These are phyloP conservation scores for Vicia villosa DNA, from an alignment of 306 rosid species.

Conservation along the genomic window DNA sequence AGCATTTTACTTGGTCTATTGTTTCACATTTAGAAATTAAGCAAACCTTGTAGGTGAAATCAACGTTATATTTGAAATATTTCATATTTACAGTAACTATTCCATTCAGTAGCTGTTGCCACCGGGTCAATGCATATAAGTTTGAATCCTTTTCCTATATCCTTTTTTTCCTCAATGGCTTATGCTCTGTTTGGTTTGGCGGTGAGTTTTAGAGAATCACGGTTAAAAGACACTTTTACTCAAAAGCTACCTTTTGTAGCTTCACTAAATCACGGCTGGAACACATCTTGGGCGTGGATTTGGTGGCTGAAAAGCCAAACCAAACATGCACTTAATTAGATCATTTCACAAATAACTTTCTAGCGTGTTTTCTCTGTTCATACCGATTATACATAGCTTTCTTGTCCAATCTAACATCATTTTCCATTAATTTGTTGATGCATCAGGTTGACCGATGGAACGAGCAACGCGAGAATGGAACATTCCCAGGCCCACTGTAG, in stretches of 20 bases:
- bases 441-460: slow-evolving; percentile 92
- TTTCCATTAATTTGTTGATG: slow-evolving; percentile 18
- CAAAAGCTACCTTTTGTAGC: no score
- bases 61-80: not conserved
- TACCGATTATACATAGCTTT: slow-evolving; percentile 5
- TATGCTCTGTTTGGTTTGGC: no score
- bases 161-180: not conserved
- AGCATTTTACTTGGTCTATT: not conserved
- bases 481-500: slow-evolving; percentile 97
- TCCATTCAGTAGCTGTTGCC: slow-evolving; percentile 3
- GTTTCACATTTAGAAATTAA: slow-evolving; percentile 20
- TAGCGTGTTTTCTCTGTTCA: not conserved
- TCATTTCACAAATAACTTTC: not conserved
- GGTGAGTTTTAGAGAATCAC: no score
- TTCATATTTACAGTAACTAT: not conserved
- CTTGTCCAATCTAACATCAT: slow-evolving; percentile 3
- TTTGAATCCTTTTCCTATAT: not conserved
- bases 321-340: no score
- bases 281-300: no score
- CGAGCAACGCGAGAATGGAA: slow-evolving; percentile 96
- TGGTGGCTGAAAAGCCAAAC: no score
- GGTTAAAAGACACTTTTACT: no score
- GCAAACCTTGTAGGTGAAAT: not conserved
- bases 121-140: not conserved
- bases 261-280: no score